Percentiles rank a stretch among this genome's conserved stretches.
Evolutionary conservation across 2,329 filamentous ascomycete species (phyloP).

Genomic region (Xylaria sp.): DNA sequence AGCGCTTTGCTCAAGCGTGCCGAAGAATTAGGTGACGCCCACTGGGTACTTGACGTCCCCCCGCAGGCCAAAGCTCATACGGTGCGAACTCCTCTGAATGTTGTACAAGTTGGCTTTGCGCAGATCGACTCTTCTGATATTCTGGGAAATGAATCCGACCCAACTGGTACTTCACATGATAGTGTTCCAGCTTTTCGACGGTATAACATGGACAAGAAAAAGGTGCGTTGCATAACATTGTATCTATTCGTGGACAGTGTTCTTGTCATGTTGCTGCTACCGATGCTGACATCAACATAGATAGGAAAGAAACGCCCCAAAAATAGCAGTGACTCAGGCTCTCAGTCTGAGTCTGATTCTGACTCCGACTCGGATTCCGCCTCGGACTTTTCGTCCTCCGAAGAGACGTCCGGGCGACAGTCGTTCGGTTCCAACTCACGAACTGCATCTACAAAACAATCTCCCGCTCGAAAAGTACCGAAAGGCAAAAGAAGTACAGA

Average conservation of each 20-base stretch:
- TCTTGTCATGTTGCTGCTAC: not conserved
- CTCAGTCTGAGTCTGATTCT: slow-evolving; percentile 48
- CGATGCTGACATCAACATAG: slow-evolving; percentile 47
- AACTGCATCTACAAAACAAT: slow-evolving; percentile 54
- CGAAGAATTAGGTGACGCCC: slow-evolving; percentile 72
- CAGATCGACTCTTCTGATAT: slow-evolving; percentile 48
- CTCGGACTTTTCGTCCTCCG: slow-evolving; percentile 42
- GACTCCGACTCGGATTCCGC: slow-evolving; percentile 31
- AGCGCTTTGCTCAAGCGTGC: slow-evolving; percentile 70
- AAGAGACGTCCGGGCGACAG: slow-evolving; percentile 41
- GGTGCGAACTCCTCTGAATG: slow-evolving; percentile 57
- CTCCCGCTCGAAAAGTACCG: slow-evolving; percentile 44
- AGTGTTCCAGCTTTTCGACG: slow-evolving; percentile 42
- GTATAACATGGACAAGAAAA: slow-evolving; percentile 49
- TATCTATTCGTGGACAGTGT: not conserved
- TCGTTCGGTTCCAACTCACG: slow-evolving; percentile 54
- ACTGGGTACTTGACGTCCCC: slow-evolving; percentile 75
- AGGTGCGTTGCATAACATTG: slow-evolving; percentile 36
- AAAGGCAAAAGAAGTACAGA: slow-evolving; percentile 61
- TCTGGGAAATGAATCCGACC: slow-evolving; percentile 38
- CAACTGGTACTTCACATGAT: slow-evolving; percentile 32
- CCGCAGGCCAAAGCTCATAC: slow-evolving; percentile 47
- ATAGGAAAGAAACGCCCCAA: slow-evolving; percentile 46
- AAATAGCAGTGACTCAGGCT: slow-evolving; percentile 49
- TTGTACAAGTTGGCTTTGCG: slow-evolving; percentile 71